Percentiles rank a stretch among this genome's conserved stretches.
Conservation (phyloP, 1,284 basidiomycete species). For the Athelia sp. region DNA sequence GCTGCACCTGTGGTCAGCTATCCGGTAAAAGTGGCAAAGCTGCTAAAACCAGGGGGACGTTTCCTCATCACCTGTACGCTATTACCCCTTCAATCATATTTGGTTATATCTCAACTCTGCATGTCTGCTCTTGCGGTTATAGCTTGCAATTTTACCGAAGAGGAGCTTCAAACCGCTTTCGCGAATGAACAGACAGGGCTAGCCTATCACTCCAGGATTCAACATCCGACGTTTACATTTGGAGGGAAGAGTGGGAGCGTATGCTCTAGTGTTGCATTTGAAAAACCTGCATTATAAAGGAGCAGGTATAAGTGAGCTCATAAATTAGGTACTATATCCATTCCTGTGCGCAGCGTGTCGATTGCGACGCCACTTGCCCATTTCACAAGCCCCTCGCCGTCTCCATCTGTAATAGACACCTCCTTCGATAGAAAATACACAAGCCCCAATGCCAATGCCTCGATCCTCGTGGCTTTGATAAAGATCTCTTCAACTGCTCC, state of each 20-base stretch:
- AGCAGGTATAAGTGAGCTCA: constrained; percentile 10
- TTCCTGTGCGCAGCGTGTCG: constrained; percentile 59
- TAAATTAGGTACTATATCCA: constrained; percentile 47
- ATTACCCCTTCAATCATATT: constrained; percentile 5
- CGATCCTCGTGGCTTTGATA: constrained; percentile 57
- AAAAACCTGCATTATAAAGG: constrained; percentile 30
- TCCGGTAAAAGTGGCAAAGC: constrained; percentile 48
- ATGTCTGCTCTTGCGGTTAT: not conserved
- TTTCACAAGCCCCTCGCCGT: constrained; percentile 43
- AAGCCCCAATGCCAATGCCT: constrained; percentile 62
- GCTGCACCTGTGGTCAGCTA: constrained; percentile 56
- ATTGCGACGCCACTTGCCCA: constrained; percentile 65
- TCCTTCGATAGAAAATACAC: constrained; percentile 58
- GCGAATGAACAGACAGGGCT: constrained; percentile 43
- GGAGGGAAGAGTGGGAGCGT: constrained; percentile 74
- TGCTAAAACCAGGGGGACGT: constrained; percentile 63
- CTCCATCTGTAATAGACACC: constrained; percentile 33
- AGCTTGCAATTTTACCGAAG: constrained; percentile 90
- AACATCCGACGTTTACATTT: constrained; percentile 69
- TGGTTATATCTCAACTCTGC: not conserved
- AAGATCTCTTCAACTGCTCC: constrained; percentile 69
- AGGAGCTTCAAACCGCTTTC: constrained; percentile 68
- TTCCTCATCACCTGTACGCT: constrained; percentile 82
- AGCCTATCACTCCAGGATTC: constrained; percentile 61
- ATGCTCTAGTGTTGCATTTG: constrained; percentile 72